These are phyloP conservation scores for Barnettozyma siamensis DNA, from an alignment of 805 yeast genomes.

Conservation along the genomic window DNA sequence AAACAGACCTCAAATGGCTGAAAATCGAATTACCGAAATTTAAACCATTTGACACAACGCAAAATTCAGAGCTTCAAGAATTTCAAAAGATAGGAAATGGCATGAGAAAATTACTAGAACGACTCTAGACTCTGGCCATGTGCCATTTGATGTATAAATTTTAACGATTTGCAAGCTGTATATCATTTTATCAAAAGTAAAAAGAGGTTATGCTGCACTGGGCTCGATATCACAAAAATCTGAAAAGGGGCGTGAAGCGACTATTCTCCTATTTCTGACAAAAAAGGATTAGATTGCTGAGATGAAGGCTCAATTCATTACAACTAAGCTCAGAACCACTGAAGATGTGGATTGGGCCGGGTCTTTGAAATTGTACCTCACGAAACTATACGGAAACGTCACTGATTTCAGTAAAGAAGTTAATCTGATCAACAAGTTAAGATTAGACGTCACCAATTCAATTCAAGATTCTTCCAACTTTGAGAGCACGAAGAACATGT, in stretches of 20 bases:
- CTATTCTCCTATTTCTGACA: too few relatives aligned
- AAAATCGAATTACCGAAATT: conserved; percentile 7
- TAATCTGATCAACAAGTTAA: conserved; percentile 45
- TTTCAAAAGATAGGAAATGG: conserved; percentile 18
- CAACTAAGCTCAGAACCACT: conserved; percentile 34
- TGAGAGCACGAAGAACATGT: conserved; percentile 42
- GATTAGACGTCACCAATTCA: conserved; percentile 54
- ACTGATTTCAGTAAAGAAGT: conserved; percentile 55
- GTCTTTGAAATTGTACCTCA: conserved; percentile 53
- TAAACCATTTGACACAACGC: conserved; percentile 4
- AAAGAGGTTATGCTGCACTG: background rate
- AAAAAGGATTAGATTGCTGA: too few relatives aligned
- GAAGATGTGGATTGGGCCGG: conserved; percentile 60
- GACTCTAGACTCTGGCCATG: too few relatives aligned
- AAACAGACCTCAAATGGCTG: conserved; percentile 9
- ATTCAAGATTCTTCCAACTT: conserved; percentile 34
- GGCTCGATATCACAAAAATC: background rate
- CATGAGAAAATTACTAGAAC: conserved; percentile 10
- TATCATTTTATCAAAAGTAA: too few relatives aligned
- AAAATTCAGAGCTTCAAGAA: conserved; percentile 11
- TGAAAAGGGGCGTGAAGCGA: conserved; percentile 2
- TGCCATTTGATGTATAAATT: too few relatives aligned
- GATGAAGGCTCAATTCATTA: conserved; percentile 16
- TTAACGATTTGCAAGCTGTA: too few relatives aligned
- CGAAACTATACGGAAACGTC: conserved; percentile 56